A percentile compares a stretch with the other conserved stretches of the same genome.
Evolutionary conservation across 345 rosid species (phyloP).

Genomic region (Crucihimalaya himalaica): DNA sequence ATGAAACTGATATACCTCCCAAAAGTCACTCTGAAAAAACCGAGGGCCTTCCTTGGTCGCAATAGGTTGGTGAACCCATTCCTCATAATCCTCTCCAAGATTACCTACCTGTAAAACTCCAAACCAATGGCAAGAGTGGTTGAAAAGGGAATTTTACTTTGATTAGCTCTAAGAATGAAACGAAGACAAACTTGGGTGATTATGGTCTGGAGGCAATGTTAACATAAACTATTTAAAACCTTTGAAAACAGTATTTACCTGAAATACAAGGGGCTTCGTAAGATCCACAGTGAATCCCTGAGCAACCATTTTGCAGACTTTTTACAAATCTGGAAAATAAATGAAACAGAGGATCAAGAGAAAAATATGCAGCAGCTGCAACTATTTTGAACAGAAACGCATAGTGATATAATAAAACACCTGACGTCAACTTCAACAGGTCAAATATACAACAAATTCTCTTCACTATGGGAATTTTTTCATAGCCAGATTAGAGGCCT

Average conservation of each 20-base stretch:
- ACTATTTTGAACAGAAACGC: not conserved
- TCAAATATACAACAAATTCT: not conserved
- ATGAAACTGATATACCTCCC: constrained; percentile 53
- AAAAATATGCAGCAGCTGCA: not conserved
- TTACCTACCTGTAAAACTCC: constrained; percentile 65
- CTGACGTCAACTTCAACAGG: constrained; percentile 6
- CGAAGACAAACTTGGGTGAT: not conserved
- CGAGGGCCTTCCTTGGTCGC: constrained; percentile 71
- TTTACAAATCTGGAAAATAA: not conserved
- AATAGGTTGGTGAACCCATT: constrained; percentile 86
- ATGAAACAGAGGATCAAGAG: constrained; percentile 1
- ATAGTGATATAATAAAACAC: constrained; percentile 13
- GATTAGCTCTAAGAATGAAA: constrained; percentile 6
- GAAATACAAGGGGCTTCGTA: constrained; percentile 54
- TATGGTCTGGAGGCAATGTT: not conserved
- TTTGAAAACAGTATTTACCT: constrained; percentile 37
- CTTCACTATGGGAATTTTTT: not conserved
- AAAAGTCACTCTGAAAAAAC: constrained; percentile 55
- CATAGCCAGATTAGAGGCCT: not conserved
- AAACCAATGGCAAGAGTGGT: constrained; percentile 4
- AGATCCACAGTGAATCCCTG: constrained; percentile 53
- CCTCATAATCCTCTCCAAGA: constrained; percentile 76
- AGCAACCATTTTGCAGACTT: constrained; percentile 47
- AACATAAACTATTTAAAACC: not conserved
- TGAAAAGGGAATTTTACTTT: not conserved